Evolutionary conservation across 2,329 filamentous ascomycete species (phyloP).

Genomic region (Nothophoma quercina): DNA sequence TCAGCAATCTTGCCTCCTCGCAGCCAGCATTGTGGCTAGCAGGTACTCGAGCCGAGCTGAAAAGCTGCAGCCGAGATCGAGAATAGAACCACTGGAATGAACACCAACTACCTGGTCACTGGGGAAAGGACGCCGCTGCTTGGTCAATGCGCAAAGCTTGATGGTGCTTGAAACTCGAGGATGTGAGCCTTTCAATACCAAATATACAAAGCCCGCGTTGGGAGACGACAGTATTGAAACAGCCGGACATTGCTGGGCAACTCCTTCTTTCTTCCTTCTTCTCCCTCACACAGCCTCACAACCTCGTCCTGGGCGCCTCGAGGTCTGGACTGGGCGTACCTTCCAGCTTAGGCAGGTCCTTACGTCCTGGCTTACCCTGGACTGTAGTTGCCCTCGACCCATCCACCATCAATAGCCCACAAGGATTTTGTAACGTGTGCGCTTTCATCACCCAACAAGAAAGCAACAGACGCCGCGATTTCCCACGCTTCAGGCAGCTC

Average conservation of each 20-base stretch:
- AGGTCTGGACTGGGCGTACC: neutral
- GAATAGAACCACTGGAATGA: neutral
- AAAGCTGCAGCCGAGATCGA: neutral
- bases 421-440: constrained; percentile 18
- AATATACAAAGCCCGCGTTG: neutral
- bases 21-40: constrained; percentile 7
- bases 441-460: constrained; percentile 20
- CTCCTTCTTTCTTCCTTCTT: neutral
- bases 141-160: constrained; percentile 5
- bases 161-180: neutral
- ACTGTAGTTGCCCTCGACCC: constrained; percentile 17
- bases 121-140: neutral
- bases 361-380: constrained; percentile 3
- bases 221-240: neutral
- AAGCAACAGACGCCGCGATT: constrained; percentile 18
- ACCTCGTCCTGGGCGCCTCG: neutral
- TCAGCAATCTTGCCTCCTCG: neutral
- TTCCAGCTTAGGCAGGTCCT: constrained; percentile 4
- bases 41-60: neutral
- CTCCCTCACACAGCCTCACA: constrained; percentile 1
- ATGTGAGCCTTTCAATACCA: neutral
- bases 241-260: neutral
- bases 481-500: constrained; percentile 17
- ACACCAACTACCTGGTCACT: constrained; percentile 5
- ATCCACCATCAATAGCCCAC: constrained; percentile 19